Evolutionary conservation across 768 basidiomycete genomes (phyloP).

Genomic region (Lentinula raphanica): DNA sequence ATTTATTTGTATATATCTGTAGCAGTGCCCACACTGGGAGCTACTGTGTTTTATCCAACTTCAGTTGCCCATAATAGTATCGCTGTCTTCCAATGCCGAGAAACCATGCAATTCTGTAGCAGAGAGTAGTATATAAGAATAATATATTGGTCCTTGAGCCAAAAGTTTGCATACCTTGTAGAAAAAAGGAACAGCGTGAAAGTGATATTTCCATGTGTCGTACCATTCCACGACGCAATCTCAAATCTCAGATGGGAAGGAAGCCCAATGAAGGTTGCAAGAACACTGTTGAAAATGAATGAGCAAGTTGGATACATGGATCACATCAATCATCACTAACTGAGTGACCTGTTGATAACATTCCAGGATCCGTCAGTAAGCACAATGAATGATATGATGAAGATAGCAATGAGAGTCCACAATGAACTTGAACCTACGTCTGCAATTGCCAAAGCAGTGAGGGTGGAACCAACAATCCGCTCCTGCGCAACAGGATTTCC

Average conservation of each 20-base stretch:
- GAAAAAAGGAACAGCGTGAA: conserved; percentile 50
- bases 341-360: conserved; percentile 45
- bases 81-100: conserved; percentile 42
- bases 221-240: conserved; percentile 57
- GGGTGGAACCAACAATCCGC: conserved; percentile 56
- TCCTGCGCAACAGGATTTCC: conserved; percentile 60
- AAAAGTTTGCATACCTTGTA: conserved; percentile 43
- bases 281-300: conserved; percentile 38
- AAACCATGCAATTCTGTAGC: conserved; percentile 51
- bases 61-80: conserved; percentile 31
- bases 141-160: conserved; percentile 1
- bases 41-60: conserved; percentile 1
- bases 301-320: neutral
- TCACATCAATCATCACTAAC: conserved; percentile 31
- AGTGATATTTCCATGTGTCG: conserved; percentile 76
- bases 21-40: neutral
- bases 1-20: neutral
- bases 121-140: neutral
- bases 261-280: conserved; percentile 50
- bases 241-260: conserved; percentile 50
- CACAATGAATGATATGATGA: neutral
- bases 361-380: neutral
- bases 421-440: conserved; percentile 50
- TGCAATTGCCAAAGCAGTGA: conserved; percentile 60
- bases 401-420: neutral